A percentile compares a stretch with the other conserved stretches of the same genome.
Conservation (phyloP, 345 rosid species). For the Bretschneidera sinensis region DNA sequence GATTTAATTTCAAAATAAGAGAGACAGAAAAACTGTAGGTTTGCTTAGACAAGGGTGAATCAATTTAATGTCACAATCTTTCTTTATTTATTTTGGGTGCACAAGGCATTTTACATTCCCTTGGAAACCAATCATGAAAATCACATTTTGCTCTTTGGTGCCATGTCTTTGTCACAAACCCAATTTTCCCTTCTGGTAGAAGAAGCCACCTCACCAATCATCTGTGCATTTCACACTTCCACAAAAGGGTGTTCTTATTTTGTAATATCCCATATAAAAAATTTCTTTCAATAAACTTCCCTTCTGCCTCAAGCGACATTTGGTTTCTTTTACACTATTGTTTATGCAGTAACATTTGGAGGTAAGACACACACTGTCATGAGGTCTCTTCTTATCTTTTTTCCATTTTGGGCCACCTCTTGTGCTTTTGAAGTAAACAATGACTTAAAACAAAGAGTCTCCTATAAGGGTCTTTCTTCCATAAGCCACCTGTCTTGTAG, state of each 20-base stretch:
- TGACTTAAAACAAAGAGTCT: background rate
- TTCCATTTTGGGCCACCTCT: slow-evolving; percentile 13
- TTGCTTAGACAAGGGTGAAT: slow-evolving; percentile 43
- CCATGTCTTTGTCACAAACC: slow-evolving; percentile 53
- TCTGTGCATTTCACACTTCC: slow-evolving; percentile 47
- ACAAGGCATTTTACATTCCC: slow-evolving; percentile 22
- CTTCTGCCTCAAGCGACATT: slow-evolving; percentile 35
- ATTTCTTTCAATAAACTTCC: slow-evolving; percentile 15
- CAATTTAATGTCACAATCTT: slow-evolving; percentile 13
- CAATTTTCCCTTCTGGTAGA: slow-evolving; percentile 41
- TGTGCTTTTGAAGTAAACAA: slow-evolving; percentile 23
- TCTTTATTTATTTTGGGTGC: background rate
- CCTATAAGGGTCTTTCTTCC: slow-evolving; percentile 14
- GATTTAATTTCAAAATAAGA: slow-evolving; percentile 5
- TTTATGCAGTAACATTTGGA: background rate
- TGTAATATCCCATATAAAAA: background rate
- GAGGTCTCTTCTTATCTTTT: slow-evolving; percentile 4
- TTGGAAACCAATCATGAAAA: slow-evolving; percentile 39
- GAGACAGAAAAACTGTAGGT: slow-evolving; percentile 15
- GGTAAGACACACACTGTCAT: no score
- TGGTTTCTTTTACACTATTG: background rate
- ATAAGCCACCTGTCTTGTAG: slow-evolving; percentile 22
- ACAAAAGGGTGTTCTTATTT: no score
- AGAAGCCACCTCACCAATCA: slow-evolving; percentile 65
- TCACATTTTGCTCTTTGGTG: slow-evolving; percentile 45